Percentiles rank a stretch among this genome's conserved stretches.
These are phyloP conservation scores for Priceomyces carsonii DNA, from an alignment of 805 yeast species.

Conservation along the genomic window DNA sequence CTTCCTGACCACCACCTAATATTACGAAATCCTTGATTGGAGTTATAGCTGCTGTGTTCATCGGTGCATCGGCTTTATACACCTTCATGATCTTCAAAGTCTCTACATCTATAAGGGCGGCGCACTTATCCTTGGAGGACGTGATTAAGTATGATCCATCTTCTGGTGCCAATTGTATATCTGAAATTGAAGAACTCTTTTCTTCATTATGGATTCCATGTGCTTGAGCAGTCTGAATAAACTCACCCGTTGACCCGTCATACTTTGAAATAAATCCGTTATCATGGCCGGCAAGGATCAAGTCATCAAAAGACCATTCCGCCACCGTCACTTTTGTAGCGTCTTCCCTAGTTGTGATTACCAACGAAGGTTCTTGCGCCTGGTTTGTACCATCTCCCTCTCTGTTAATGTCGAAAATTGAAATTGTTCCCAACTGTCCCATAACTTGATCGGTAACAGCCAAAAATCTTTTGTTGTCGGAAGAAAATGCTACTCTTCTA, in stretches of 20 bases:
- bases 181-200: slow-evolving; percentile 58
- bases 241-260: slow-evolving; percentile 74
- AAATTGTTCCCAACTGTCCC: slow-evolving; percentile 81
- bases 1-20: slow-evolving; percentile 99
- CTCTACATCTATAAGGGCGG: slow-evolving; percentile 77
- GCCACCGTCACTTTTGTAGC: slow-evolving; percentile 75
- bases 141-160: slow-evolving; percentile 91
- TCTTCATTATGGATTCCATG: slow-evolving; percentile 68
- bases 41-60: slow-evolving; percentile 93
- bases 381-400: slow-evolving; percentile 42
- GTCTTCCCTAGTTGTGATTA: slow-evolving; percentile 58
- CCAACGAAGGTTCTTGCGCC: slow-evolving; percentile 55
- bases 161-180: slow-evolving; percentile 78
- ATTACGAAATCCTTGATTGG: slow-evolving; percentile 90
- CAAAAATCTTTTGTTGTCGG: slow-evolving; percentile 66
- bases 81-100: slow-evolving; percentile 69
- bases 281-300: slow-evolving; percentile 82
- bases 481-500: slow-evolving; percentile 83
- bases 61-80: slow-evolving; percentile 85
- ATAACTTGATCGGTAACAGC: slow-evolving; percentile 88
- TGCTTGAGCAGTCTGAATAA: slow-evolving; percentile 54
- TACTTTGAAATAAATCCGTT: slow-evolving; percentile 84
- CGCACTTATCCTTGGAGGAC: slow-evolving; percentile 87
- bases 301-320: slow-evolving; percentile 79
- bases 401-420: slow-evolving; percentile 62